Percentiles rank a stretch among this genome's conserved stretches.
These are phyloP conservation scores for Musa balbisiana DNA, from an alignment of 202 grass and related monocot genomes.

Conservation along the genomic window DNA sequence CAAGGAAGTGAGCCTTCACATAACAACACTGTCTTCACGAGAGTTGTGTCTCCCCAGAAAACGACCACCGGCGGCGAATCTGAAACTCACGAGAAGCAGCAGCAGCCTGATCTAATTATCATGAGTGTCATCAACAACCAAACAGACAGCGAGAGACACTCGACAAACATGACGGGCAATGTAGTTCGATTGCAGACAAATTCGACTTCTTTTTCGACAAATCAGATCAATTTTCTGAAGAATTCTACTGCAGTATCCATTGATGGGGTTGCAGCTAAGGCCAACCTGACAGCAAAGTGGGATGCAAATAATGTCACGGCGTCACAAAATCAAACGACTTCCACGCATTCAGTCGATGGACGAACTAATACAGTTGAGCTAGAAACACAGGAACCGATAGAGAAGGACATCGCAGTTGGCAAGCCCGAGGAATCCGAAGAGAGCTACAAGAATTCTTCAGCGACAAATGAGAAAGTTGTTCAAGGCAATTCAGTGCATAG, in stretches of 20 bases:
- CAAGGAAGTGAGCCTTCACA: background rate
- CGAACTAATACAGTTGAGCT: background rate
- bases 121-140: background rate
- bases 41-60: background rate
- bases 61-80: background rate
- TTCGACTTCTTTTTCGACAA: background rate
- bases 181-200: background rate
- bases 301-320: background rate
- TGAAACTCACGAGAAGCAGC: background rate
- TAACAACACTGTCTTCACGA: background rate
- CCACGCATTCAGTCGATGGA: background rate
- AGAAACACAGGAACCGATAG: background rate
- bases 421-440: background rate
- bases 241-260: constrained; percentile 5
- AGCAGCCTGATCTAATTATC: background rate
- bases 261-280: background rate
- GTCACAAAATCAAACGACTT: background rate
- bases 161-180: background rate
- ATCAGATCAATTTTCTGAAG: constrained; percentile 1
- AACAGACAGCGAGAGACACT: background rate
- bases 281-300: background rate
- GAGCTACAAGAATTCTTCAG: background rate
- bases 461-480: background rate
- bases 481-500: background rate
- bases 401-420: background rate